Evolutionary conservation across 1,139 yeast species (phyloP).

Genomic region (Protomyces inundatus): DNA sequence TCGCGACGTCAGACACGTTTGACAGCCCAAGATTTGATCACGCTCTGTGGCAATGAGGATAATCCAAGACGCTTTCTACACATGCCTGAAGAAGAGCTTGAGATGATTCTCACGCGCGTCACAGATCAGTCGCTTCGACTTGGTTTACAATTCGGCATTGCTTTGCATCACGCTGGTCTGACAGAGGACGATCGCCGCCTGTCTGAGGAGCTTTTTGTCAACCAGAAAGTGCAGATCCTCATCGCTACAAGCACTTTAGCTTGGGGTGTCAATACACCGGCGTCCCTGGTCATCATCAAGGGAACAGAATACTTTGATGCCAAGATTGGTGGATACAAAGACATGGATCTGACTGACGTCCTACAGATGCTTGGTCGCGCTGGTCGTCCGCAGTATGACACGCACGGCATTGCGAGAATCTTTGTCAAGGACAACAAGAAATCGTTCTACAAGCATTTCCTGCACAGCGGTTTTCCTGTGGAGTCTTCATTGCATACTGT

Average conservation of each 20-base stretch:
- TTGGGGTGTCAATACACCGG: conserved; percentile 96
- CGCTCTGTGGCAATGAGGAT: conserved; percentile 89
- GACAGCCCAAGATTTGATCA: conserved; percentile 88
- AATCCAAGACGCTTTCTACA: conserved; percentile 81
- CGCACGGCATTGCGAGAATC: conserved; percentile 90
- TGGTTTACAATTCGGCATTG: conserved; percentile 91
- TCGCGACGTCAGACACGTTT: conserved; percentile 94
- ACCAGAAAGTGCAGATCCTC: conserved; percentile 78
- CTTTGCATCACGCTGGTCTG: conserved; percentile 95
- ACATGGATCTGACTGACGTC: conserved; percentile 89
- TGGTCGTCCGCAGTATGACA: conserved; percentile 91
- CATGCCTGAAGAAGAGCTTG: conserved; percentile 71
- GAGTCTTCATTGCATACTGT: conserved; percentile 92
- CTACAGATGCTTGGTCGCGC: conserved; percentile 76
- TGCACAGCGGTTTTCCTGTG: conserved; percentile 95
- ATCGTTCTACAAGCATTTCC: conserved; percentile 85
- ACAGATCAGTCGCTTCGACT: conserved; percentile 83
- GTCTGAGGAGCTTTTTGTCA: conserved; percentile 78
- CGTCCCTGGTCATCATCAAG: conserved; percentile 85
- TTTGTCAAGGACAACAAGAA: conserved; percentile 90
- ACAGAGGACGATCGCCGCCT: conserved; percentile 84
- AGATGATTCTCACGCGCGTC: conserved; percentile 56
- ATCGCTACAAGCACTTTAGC: conserved; percentile 95
- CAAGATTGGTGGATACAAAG: conserved; percentile 70
- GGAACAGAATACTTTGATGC: conserved; percentile 89